Conservation (phyloP, 306 rosid species). For the Quercus mongolica region DNA sequence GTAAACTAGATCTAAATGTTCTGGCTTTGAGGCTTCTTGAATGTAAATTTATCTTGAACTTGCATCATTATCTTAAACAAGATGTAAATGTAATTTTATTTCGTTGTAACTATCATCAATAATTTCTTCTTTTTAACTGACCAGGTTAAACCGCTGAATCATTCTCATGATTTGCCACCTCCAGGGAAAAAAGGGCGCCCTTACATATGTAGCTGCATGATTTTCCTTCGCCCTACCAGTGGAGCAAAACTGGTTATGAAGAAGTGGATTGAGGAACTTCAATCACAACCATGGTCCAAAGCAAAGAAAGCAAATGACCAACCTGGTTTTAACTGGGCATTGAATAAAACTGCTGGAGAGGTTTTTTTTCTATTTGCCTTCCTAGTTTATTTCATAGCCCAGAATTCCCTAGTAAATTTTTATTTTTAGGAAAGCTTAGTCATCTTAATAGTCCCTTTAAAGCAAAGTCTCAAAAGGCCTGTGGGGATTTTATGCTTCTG, state of each 20-base stretch:
- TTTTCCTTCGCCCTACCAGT: conserved; percentile 61
- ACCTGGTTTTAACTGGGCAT: conserved; percentile 98
- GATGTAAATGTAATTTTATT: background rate
- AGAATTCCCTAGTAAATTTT: background rate
- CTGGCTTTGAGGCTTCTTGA: background rate
- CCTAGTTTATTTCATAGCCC: background rate
- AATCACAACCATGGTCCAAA: conserved; percentile 76
- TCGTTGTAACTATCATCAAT: conserved; percentile 2
- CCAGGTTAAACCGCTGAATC: conserved; percentile 88
- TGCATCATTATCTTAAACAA: background rate
- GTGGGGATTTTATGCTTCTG: background rate
- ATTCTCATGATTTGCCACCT: conserved; percentile 88
- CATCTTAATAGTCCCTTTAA: background rate
- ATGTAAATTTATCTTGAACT: background rate
- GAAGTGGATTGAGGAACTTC: conserved; percentile 87
- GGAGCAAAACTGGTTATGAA: conserved; percentile 77
- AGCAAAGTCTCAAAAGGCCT: background rate
- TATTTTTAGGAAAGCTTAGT: background rate
- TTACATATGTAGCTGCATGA: conserved; percentile 95
- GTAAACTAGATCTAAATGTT: background rate
- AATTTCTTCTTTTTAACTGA: conserved; percentile 19
- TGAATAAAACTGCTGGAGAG: conserved; percentile 74
- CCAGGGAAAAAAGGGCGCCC: conserved; percentile 97
- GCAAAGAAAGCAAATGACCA: conserved; percentile 85
- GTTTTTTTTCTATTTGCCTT: conserved; percentile 35